Percentiles rank a stretch among this genome's conserved stretches.
Evolutionary conservation across 257 asterid species (phyloP).

Genomic region (Cruciata laevipes): DNA sequence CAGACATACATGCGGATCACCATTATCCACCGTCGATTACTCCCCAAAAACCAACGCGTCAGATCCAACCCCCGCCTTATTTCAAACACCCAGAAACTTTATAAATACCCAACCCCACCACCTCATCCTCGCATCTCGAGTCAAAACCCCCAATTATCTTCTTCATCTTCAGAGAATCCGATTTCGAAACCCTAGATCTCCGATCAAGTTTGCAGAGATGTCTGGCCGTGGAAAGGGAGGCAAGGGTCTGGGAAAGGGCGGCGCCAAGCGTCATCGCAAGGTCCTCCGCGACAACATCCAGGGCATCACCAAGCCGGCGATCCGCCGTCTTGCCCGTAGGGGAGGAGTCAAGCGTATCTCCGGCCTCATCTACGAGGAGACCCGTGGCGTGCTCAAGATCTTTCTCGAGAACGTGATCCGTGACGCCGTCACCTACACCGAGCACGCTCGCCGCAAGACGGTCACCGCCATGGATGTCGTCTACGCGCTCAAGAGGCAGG

Average conservation of each 20-base stretch:
- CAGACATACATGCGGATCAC: background rate
- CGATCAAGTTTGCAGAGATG: conserved; percentile 16
- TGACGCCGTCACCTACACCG: conserved; percentile 38
- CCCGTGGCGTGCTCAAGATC: conserved; percentile 38
- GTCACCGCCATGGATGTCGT: conserved; percentile 41
- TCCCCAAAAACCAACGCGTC: conserved; percentile 9
- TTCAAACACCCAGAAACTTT: conserved; percentile 3
- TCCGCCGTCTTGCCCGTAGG: conserved; percentile 35
- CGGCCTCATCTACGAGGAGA: conserved; percentile 38
- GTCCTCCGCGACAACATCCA: conserved; percentile 38
- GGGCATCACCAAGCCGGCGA: conserved; percentile 39
- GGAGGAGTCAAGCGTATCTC: conserved; percentile 44
- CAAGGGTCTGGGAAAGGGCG: conserved; percentile 37
- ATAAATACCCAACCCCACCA: conserved; percentile 1
- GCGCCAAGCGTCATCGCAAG: conserved; percentile 40
- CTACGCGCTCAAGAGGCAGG: conserved; percentile 37
- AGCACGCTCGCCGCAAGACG: conserved; percentile 35
- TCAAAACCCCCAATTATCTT: background rate
- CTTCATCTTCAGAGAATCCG: too few species aligned
- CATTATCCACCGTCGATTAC: conserved; percentile 10
- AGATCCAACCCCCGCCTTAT: conserved; percentile 13
- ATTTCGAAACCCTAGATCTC: background rate
- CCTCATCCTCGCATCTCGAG: too few species aligned
- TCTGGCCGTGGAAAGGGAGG: conserved; percentile 41
- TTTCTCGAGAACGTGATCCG: conserved; percentile 39